Percentiles rank a stretch among this genome's conserved stretches.
Evolutionary conservation across 495 filamentous ascomycete species (phyloP).

Genomic region (Penicillium daleae): DNA sequence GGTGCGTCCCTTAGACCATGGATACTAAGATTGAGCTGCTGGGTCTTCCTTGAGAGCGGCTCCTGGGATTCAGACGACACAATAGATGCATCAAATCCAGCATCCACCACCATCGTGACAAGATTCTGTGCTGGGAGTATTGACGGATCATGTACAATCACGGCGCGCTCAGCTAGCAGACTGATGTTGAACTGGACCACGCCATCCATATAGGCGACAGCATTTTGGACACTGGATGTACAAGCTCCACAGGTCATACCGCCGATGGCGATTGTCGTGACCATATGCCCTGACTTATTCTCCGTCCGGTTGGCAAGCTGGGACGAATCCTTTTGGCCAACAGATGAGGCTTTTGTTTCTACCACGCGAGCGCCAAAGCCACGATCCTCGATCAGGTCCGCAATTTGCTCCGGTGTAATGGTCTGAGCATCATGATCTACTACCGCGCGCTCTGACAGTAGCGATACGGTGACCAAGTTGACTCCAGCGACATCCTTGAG

Average conservation of each 20-base stretch:
- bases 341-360: slow-evolving; percentile 39
- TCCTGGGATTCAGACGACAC: slow-evolving; percentile 53
- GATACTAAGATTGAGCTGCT: slow-evolving; percentile 73
- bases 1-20: slow-evolving; percentile 75
- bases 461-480: slow-evolving; percentile 81
- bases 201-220: slow-evolving; percentile 76
- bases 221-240: slow-evolving; percentile 85
- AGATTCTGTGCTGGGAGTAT: slow-evolving; percentile 73
- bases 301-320: slow-evolving; percentile 36
- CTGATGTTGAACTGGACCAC: slow-evolving; percentile 91
- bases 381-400: slow-evolving; percentile 86
- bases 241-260: slow-evolving; percentile 99
- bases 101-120: slow-evolving; percentile 66
- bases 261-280: slow-evolving; percentile 82
- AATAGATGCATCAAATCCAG: slow-evolving; percentile 85
- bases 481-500: slow-evolving; percentile 76
- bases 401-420: slow-evolving; percentile 69
- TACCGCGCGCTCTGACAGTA: slow-evolving; percentile 69
- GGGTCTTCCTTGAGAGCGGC: slow-evolving; percentile 38
- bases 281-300: slow-evolving; percentile 49
- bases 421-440: slow-evolving; percentile 77
- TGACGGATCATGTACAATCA: slow-evolving; percentile 78
- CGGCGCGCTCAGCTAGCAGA: slow-evolving; percentile 86
- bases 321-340: slow-evolving; percentile 17
- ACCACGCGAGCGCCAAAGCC: slow-evolving; percentile 90